These are phyloP conservation scores for Triticum turgidum DNA, from an alignment of 176 grass and related monocot species.

Conservation along the genomic window DNA sequence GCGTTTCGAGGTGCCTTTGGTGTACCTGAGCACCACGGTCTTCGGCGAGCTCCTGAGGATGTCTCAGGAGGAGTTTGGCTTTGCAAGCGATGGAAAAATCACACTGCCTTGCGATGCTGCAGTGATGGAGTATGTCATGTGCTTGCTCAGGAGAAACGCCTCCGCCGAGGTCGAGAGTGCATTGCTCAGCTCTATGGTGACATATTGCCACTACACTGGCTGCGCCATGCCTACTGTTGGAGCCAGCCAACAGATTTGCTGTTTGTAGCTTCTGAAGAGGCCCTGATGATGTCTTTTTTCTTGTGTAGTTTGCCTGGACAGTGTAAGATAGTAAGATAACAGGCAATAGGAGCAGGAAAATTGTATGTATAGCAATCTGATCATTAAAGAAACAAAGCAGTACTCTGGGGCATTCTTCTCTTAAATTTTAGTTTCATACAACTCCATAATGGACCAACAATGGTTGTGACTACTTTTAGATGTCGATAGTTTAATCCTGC, in stretches of 20 bases:
- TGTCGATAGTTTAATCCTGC: neutral
- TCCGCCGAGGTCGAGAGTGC: slow-evolving; percentile 22
- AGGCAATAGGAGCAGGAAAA: neutral
- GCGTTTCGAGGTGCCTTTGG: no score
- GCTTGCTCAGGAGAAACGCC: no score
- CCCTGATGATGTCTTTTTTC: neutral
- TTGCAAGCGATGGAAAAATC: no score
- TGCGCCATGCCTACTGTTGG: neutral
- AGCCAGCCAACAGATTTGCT: slow-evolving; percentile 9
- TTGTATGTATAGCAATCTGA: neutral
- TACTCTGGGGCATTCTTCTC: neutral
- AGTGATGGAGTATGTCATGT: no score
- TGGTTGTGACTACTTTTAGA: neutral
- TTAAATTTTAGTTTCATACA: neutral
- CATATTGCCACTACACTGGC: neutral
- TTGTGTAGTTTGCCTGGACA: neutral
- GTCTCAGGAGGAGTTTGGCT: no score
- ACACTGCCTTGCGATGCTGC: no score
- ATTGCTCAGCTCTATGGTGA: slow-evolving; percentile 42
- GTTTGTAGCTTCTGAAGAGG: slow-evolving; percentile 21
- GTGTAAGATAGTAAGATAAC: neutral
- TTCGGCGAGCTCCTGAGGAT: no score
- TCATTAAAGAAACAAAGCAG: neutral
- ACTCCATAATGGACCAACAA: neutral
- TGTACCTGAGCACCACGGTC: no score